Evolutionary conservation across 2,329 filamentous ascomycete genomes (phyloP).

Genomic region (Pseudogymnoascus sp.): DNA sequence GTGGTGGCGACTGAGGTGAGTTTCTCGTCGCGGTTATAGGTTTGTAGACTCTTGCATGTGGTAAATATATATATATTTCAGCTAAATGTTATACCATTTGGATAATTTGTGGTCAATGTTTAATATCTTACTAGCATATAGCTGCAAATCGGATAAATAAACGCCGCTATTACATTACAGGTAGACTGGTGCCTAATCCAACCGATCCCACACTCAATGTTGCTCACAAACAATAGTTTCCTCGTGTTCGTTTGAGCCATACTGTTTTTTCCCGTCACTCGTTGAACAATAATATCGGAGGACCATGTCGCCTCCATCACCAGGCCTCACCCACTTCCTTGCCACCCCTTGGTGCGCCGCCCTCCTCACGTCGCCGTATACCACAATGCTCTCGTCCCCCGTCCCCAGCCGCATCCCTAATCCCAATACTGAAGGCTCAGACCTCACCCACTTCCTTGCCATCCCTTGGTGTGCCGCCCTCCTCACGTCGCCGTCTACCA

Average conservation of each 20-base stretch:
- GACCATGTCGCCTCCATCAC: background rate
- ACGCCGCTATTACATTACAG: background rate
- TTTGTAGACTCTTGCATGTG: background rate
- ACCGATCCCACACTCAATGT: background rate
- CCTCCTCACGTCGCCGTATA: conserved; percentile 19
- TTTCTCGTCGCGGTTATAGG: background rate
- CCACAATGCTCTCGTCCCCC: conserved; percentile 14
- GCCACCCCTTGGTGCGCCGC: conserved; percentile 24
- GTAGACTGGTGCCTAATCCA: background rate
- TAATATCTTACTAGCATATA: background rate
- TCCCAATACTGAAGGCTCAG: conserved; percentile 18
- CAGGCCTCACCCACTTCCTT: conserved; percentile 21
- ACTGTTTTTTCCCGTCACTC: background rate
- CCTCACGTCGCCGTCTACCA: conserved; percentile 17
- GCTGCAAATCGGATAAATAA: background rate
- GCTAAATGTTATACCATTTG: background rate
- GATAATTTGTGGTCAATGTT: background rate
- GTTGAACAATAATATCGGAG: background rate
- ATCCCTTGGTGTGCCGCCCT: conserved; percentile 25
- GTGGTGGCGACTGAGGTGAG: background rate
- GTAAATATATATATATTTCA: background rate
- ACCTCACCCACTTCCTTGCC: conserved; percentile 22
- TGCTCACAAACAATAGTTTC: background rate
- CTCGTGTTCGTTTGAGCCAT: background rate
- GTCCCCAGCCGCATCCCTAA: conserved; percentile 23